Conservation (phyloP, 495 filamentous ascomycete species). For the Lasiosphaeria ovina region DNA sequence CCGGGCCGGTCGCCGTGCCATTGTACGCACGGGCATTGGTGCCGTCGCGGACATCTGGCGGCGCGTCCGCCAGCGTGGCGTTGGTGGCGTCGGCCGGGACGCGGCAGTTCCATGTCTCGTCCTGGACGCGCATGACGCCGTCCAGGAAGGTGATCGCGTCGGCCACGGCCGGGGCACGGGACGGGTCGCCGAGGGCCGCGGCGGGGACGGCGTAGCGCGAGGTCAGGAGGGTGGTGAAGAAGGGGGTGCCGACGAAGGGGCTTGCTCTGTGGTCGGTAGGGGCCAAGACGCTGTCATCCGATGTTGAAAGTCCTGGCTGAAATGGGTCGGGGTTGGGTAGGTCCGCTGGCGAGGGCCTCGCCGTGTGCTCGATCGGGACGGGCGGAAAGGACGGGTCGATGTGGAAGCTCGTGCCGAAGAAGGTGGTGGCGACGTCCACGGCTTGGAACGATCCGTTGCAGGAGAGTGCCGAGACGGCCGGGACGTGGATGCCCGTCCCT, state of each 20-base stretch:
- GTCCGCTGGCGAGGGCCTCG: not conserved
- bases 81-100: conserved; percentile 15
- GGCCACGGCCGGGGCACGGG: not conserved
- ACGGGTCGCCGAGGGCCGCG: conserved; percentile 14
- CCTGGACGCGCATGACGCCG: conserved; percentile 25
- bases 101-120: not conserved
- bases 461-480: conserved; percentile 13
- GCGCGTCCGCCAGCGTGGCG: conserved; percentile 1
- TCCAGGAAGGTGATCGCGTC: conserved; percentile 26
- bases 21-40: not conserved
- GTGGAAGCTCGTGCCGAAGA: conserved; percentile 17
- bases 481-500: too few relatives aligned
- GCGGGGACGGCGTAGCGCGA: conserved; percentile 22
- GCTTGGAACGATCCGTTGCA: conserved; percentile 25
- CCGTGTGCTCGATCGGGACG: conserved; percentile 13
- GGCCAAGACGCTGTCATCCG: not conserved
- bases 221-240: conserved; percentile 20
- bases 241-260: not conserved
- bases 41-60: conserved; percentile 2
- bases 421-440: conserved; percentile 19
- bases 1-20: conserved; percentile 1
- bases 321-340: not conserved
- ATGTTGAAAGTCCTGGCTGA: not conserved
- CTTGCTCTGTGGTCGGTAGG: not conserved
- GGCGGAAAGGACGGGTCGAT: conserved; percentile 16